A percentile compares a stretch with the other conserved stretches of the same genome.
These are phyloP conservation scores for Ogataea angusta DNA, from an alignment of 805 yeast genomes.

Conservation along the genomic window DNA sequence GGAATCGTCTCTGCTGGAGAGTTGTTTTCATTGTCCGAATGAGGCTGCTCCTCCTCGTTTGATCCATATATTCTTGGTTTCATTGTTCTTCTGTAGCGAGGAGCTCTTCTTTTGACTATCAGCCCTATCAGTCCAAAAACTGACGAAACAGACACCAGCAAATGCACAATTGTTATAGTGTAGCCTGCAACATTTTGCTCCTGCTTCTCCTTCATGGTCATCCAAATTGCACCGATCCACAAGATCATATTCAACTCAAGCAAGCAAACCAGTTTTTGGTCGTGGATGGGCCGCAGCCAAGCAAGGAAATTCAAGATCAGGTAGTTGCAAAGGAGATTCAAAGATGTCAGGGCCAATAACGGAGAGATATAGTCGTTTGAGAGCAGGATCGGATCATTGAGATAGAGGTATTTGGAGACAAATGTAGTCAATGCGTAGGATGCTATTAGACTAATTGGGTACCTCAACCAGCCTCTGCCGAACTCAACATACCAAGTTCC, in stretches of 20 bases:
- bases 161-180: conserved; percentile 43
- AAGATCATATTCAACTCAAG: conserved; percentile 50
- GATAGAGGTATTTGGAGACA: conserved; percentile 39
- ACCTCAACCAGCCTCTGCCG: conserved; percentile 46
- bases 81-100: conserved; percentile 18
- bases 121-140: conserved; percentile 53
- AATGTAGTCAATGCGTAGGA: conserved; percentile 40
- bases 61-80: conserved; percentile 24
- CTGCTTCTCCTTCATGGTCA: conserved; percentile 47
- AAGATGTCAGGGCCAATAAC: conserved; percentile 44
- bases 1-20: conserved; percentile 5
- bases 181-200: conserved; percentile 55
- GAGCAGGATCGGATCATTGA: conserved; percentile 46
- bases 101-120: conserved; percentile 31
- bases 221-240: conserved; percentile 55
- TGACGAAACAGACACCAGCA: conserved; percentile 44
- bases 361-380: conserved; percentile 51
- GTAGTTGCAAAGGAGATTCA: conserved; percentile 54
- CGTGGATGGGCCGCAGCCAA: conserved; percentile 48
- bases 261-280: conserved; percentile 56
- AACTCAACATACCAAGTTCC: conserved; percentile 45
- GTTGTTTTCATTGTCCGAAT: conserved; percentile 10
- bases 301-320: conserved; percentile 46
- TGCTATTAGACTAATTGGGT: conserved; percentile 53
- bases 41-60: conserved; percentile 12